Evolutionary conservation across 2,329 filamentous ascomycete species (phyloP), one percentile per base, ranked within the genome.

Genomic region (Ophiostoma sp.): DNA sequence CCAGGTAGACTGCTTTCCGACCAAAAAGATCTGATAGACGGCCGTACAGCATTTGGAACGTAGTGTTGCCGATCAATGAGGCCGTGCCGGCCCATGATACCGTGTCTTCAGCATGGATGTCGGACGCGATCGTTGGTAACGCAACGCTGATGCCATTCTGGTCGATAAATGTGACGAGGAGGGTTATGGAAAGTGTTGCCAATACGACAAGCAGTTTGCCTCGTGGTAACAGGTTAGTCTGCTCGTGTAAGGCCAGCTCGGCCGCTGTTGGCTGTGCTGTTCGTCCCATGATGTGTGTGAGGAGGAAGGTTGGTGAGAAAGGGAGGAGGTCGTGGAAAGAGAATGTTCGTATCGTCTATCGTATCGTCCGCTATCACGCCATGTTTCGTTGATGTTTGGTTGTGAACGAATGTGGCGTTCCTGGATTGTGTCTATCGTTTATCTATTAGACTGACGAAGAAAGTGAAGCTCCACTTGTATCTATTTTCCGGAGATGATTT

Each of bases 31-130:
- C 88, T 0, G 88, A 90, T 2, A 90, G 77, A 3, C 88, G 84
- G 25, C 89, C 89, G 78, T 91, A 91, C 0, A 92, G 83, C 74
- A 91, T 88, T 75, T 90, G 89, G 75, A 91, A 91, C 36, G 87
- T 86, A 0, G 90, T 91, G 73, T 87, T 88, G 36, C 86, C 86
- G 59, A 89, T 85, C 61, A 89, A 79, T 3, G 84, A 83, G 11
- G 85, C 84, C 0, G 86, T 88, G 19, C 86, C 87, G 0, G 85
- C 85, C 87, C 87, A 89, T 0, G 85, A 83, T 70, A 90, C 90
- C 1, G 86, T 87, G 31, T 82, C 82, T 74, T 81, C 80, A 0
- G 83, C 83, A 70, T 82, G 76, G 17, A 87, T 80, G 73, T 88
- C 84, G 71, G 81, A 77, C 66, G 84, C 84, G 28, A 73, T 74